phyloP scores from a whole-genome alignment of 2,329 filamentous ascomycete species.

The Trichoderma oligosporum region DNA sequence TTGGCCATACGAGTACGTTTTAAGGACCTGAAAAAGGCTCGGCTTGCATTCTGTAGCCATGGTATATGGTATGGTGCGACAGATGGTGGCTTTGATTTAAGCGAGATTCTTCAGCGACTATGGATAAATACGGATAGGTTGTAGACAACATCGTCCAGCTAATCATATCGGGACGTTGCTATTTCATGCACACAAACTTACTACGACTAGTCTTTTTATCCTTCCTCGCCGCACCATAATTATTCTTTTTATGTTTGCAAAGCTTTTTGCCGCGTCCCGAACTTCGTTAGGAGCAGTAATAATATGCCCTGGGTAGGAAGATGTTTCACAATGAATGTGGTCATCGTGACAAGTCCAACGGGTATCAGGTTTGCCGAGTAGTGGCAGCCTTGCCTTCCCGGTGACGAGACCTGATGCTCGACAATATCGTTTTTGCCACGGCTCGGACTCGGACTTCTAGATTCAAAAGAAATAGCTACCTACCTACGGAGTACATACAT shows the following conservation, averaged over 20 bases:
- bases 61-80: background rate
- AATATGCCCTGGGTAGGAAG: background rate
- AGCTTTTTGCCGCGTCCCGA: no score
- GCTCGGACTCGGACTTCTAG: background rate
- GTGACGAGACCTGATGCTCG: background rate
- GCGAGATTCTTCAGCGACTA: background rate
- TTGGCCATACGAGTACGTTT: background rate
- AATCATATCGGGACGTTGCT: no score
- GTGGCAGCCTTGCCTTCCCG: background rate
- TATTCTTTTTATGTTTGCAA: no score
- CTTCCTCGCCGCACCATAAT: background rate
- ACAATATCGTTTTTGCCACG: background rate
- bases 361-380: background rate
- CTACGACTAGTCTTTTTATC: background rate
- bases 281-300: no score
- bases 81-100: background rate
- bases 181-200: no score
- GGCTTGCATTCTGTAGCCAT: background rate
- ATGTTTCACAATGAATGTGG: background rate
- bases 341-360: background rate
- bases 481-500: no score
- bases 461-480: background rate
- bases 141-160: background rate
- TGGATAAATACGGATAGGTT: background rate
- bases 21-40: background rate